These are phyloP conservation scores for Auricularia auricula-judae DNA, from an alignment of 768 basidiomycete species.

Conservation along the genomic window DNA sequence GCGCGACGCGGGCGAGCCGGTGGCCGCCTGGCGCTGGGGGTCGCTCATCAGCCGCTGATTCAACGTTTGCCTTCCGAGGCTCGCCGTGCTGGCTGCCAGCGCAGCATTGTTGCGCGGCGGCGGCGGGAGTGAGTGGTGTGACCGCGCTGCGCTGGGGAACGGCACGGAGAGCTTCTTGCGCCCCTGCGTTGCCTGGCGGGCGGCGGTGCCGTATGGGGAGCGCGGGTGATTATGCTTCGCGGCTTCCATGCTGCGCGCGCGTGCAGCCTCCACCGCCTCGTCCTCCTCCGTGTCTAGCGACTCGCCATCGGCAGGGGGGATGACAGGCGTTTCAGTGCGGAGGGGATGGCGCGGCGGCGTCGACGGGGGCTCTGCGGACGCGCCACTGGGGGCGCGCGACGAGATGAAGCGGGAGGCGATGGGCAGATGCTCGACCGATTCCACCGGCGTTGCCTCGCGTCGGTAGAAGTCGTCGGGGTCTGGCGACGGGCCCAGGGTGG, in stretches of 20 bases:
- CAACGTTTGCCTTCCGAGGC: slow-evolving; percentile 54
- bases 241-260: slow-evolving; percentile 7
- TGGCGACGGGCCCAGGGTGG: slow-evolving; percentile 19
- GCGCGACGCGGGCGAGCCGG: slow-evolving; percentile 25
- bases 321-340: slow-evolving; percentile 34
- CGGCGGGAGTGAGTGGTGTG: slow-evolving; percentile 67
- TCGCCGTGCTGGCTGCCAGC: slow-evolving; percentile 55
- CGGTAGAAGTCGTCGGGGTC: slow-evolving; percentile 44
- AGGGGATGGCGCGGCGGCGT: slow-evolving; percentile 15
- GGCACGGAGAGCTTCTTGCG: slow-evolving; percentile 22
- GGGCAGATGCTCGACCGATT: slow-evolving; percentile 66
- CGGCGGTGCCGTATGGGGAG: slow-evolving; percentile 53
- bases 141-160: slow-evolving; percentile 70
- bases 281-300: slow-evolving; percentile 65
- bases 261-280: slow-evolving; percentile 20
- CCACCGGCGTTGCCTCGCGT: slow-evolving; percentile 44
- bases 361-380: not conserved
- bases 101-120: slow-evolving; percentile 40
- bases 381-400: slow-evolving; percentile 24
- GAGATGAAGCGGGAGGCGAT: slow-evolving; percentile 91
- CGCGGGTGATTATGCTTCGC: slow-evolving; percentile 60
- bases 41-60: slow-evolving; percentile 29
- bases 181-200: slow-evolving; percentile 10
- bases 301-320: slow-evolving; percentile 42
- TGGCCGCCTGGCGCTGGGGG: slow-evolving; percentile 16